A percentile compares a stretch with the other conserved stretches of the same genome.
Evolutionary conservation across 305 asterid genomes (phyloP).

Genomic region (Withania somnifera): DNA sequence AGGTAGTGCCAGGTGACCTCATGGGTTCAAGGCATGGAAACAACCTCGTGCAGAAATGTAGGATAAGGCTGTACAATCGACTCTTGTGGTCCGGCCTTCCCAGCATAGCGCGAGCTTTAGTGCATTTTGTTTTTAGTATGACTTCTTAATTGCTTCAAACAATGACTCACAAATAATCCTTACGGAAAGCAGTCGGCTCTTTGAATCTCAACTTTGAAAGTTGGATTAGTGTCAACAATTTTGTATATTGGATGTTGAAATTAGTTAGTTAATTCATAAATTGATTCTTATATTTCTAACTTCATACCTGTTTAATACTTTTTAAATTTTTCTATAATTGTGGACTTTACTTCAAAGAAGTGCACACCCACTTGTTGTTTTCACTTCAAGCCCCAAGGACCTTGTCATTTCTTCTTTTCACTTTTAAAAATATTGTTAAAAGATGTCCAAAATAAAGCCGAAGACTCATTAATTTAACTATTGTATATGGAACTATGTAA

Average conservation of each 20-base stretch:
- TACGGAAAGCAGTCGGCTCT: background rate
- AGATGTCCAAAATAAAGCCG: background rate
- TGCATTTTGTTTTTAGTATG: background rate
- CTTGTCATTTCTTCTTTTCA: background rate
- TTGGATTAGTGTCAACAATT: background rate
- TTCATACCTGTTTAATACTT: background rate
- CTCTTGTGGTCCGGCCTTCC: too few relatives aligned
- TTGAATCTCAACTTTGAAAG: background rate
- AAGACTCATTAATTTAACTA: background rate
- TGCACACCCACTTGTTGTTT: background rate
- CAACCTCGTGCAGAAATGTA: too few relatives aligned
- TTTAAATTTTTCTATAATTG: background rate
- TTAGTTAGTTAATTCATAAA: background rate
- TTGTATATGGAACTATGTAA: background rate
- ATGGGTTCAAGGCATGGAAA: too few relatives aligned
- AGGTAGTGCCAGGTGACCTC: too few relatives aligned
- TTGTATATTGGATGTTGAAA: background rate
- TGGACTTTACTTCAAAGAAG: background rate
- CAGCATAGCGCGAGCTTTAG: too few relatives aligned
- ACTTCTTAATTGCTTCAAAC: background rate
- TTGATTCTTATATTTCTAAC: background rate
- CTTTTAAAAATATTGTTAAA: background rate
- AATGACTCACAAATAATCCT: background rate
- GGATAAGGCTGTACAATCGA: too few relatives aligned
- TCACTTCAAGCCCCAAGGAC: background rate